These are phyloP conservation scores for Yamadazyma spencermartinsiae DNA, from an alignment of 1,139 yeast species.

Conservation along the genomic window DNA sequence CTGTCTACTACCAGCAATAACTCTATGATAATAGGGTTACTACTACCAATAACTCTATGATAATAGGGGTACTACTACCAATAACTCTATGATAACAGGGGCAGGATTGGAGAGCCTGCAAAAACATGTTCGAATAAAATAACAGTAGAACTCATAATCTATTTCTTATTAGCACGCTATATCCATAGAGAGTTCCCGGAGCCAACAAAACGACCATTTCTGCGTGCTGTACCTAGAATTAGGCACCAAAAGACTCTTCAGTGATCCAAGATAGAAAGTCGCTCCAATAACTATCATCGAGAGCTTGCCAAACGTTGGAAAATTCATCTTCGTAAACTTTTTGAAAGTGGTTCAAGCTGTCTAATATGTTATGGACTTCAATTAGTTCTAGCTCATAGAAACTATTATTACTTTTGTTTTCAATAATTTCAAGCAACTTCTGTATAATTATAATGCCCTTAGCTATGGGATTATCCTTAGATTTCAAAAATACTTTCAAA, in stretches of 20 bases:
- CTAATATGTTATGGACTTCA: conserved; percentile 7
- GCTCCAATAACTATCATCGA: conserved; percentile 11
- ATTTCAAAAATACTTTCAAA: conserved; percentile 1
- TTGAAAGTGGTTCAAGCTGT: conserved; percentile 7
- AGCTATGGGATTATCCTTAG: conserved; percentile 4
- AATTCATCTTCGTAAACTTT: conserved; percentile 10
- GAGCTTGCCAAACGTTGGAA: neutral
- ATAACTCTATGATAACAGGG: no score
- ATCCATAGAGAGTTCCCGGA: neutral
- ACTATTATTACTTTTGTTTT: conserved; percentile 10
- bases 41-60: no score
- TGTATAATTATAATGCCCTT: conserved; percentile 8
- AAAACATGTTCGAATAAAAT: no score
- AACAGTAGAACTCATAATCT: no score
- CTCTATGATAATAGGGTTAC: no score
- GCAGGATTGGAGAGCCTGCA: no score
- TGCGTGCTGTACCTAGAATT: neutral
- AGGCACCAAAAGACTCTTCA: neutral
- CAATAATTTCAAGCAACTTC: conserved; percentile 8
- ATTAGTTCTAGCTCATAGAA: conserved; percentile 8
- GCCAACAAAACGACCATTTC: neutral
- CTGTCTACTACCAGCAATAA: no score
- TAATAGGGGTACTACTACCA: no score
- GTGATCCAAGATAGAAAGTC: conserved; percentile 12
- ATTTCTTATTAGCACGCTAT: no score